Base-by-base conservation (phyloP, 306 rosid species). In the Casuarina equisetifolia region DNA sequence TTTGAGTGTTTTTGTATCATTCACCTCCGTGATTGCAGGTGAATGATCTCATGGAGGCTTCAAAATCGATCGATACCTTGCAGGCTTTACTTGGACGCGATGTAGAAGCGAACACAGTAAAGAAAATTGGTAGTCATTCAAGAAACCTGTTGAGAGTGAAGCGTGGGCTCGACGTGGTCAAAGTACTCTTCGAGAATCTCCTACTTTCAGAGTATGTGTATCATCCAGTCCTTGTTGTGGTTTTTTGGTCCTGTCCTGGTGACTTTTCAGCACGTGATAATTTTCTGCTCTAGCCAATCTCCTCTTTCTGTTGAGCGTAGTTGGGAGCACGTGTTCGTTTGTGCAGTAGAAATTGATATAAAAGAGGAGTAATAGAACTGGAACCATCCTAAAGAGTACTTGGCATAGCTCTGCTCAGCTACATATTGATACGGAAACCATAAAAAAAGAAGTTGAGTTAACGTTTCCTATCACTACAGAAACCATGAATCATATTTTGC, bases 81-180 rank as follows among this genome's bases (percentile, higher is more conserved):
- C 32, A 25, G 32, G 87, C 84, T 59, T 6, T 94, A 91, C 69
- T 94, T 80, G 97, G 89, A 57, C 83, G 62, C 75, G 98, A 94
- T 72, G 46, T 90, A 13, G 86, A 74, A 50, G 83, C 87, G 50
- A 79, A 80, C 36, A 40, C 84, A 68, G 95, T 90, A 52, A 89
- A 85, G 72, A 88, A 62, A 40, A 87, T 78, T 5, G 97, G 98
- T 36, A 90, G 97, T 88, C 93, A 89, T 70, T 76, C 98, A 36
- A 91, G 98, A 84, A 94, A 92, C 83, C 88, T 94, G 69, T 74
- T 94, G 82, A 87, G 92, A 85, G 97, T 94, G 69, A 94, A 83
- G 77, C 98, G 97, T 5, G 98, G 98, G 77, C 79, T 92, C 53
- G 96, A 94, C 84, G 89, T 94, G 97, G 90, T 94, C 75, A 92